Conservation (phyloP, 2,329 filamentous ascomycete species). For the Cercospora sojina region DNA sequence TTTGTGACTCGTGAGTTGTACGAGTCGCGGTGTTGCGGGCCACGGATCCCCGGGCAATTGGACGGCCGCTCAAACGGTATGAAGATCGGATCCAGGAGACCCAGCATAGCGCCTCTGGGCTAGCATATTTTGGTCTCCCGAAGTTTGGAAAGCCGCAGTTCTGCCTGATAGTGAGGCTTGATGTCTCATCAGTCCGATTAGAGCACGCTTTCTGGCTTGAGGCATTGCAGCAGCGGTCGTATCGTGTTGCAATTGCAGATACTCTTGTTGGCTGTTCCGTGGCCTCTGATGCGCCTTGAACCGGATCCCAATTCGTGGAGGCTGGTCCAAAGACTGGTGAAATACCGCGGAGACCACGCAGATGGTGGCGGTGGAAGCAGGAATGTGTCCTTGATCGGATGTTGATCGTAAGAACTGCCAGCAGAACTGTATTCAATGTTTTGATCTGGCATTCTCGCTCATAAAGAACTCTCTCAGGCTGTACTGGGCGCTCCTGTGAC, state of each 20-base stretch:
- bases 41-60: not conserved
- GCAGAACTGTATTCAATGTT: not conserved
- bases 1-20: not conserved
- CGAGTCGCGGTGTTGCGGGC: not conserved
- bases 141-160: not conserved
- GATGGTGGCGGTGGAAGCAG: not conserved
- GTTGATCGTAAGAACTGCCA: not conserved
- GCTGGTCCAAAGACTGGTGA: not conserved
- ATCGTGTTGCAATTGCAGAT: not conserved
- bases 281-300: not conserved
- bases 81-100: not conserved
- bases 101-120: not conserved
- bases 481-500: not conserved
- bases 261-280: not conserved
- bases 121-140: not conserved
- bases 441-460: conserved; percentile 7
- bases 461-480: not conserved
- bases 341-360: not conserved
- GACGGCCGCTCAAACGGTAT: not conserved
- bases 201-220: not conserved
- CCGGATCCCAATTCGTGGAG: not conserved
- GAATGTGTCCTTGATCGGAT: not conserved
- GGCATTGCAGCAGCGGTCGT: not conserved
- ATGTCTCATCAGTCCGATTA: not conserved
- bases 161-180: not conserved